Percentiles rank a stretch among this genome's conserved stretches.
Conservation (phyloP, 2,329 filamentous ascomycete species). For the Clonostachys solani region DNA sequence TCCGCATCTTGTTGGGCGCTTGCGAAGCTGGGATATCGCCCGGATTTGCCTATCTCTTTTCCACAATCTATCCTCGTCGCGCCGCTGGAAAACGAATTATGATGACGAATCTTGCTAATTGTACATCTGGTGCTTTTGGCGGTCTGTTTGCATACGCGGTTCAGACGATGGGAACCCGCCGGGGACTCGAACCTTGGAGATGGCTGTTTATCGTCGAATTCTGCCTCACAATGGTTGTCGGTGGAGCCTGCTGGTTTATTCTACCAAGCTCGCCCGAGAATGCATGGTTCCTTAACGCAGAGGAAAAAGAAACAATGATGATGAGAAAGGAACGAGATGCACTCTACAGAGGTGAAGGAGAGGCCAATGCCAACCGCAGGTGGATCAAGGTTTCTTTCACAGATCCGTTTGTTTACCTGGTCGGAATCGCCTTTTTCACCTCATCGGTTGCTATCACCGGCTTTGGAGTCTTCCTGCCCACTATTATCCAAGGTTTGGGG, state of each 20-base stretch:
- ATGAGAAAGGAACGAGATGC: slow-evolving; percentile 15
- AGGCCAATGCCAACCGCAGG: slow-evolving; percentile 5
- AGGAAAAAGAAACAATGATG: slow-evolving; percentile 26
- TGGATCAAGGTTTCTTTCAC: slow-evolving; percentile 12
- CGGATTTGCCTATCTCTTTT: slow-evolving; percentile 21
- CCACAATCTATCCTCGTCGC: slow-evolving; percentile 23
- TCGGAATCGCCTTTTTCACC: slow-evolving; percentile 19
- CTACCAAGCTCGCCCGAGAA: slow-evolving; percentile 38
- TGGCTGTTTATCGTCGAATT: slow-evolving; percentile 47
- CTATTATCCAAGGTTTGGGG: slow-evolving; percentile 24
- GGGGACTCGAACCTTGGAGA: slow-evolving; percentile 42
- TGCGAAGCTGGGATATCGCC: slow-evolving; percentile 20
- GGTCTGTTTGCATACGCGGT: slow-evolving; percentile 20
- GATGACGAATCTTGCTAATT: slow-evolving; percentile 21
- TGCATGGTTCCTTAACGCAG: slow-evolving; percentile 35
- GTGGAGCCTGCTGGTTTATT: slow-evolving; percentile 26
- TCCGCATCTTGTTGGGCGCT: slow-evolving; percentile 18
- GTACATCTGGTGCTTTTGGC: slow-evolving; percentile 20
- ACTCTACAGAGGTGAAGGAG: slow-evolving; percentile 9
- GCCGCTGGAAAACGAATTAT: slow-evolving; percentile 23
- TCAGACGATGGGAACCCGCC: slow-evolving; percentile 35
- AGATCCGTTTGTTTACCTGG: slow-evolving; percentile 22
- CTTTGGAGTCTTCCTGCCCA: slow-evolving; percentile 27
- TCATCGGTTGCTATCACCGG: slow-evolving; percentile 23
- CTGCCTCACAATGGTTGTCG: slow-evolving; percentile 20